Evolutionary conservation across 108 stramenopile species (phyloP), one percentile per base, ranked within the genome.

Genomic region (Nannochloropsis granulata): DNA sequence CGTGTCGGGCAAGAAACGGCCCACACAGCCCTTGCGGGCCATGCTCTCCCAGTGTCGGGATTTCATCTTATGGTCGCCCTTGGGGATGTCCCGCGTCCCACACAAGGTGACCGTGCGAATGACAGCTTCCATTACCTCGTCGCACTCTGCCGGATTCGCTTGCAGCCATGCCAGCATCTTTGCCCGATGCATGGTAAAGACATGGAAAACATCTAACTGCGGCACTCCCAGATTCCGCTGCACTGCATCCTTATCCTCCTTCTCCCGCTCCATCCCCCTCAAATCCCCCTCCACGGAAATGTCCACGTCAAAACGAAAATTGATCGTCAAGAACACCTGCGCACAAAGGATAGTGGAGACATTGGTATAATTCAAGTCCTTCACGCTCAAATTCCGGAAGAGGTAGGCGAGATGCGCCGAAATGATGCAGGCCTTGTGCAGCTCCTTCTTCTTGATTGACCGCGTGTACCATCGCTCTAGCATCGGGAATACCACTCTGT

Each of bases 341-440:
- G 96, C 95, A 14, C 95, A 93, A 56, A 99, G 89, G 0, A 97
- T 81, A 14, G 96, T 93, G 19, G 95, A 96, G 23, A 97, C 96
- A 7, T 96, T 93, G 0, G 94, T 92, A 79, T 91, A 93, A 81
- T 97, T 94, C 82, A 98, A 88, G 83, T 98, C 96, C 43, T 94
- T 93, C 79, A 92, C 93, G 71, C 93, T 93, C 83, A 97, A 93
- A 85, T 97, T 98, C 90, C 96, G 95, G 94, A 95, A 99, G 23
- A 98, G 86, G 87, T 98, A 97, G 79, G 97, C 90, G 34, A 99
- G 91, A 91, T 99, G 98, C 14, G 98, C 95, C 86, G 97, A 97
- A 23, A 98, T 93, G 25, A 95, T 82, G 87, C 96, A 96, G 43
- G 93, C 87, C 42, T 92, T 88, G 78, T 94, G 94, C 13, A 96